Conservation (phyloP, 768 basidiomycete species). For the Chiua virens region DNA sequence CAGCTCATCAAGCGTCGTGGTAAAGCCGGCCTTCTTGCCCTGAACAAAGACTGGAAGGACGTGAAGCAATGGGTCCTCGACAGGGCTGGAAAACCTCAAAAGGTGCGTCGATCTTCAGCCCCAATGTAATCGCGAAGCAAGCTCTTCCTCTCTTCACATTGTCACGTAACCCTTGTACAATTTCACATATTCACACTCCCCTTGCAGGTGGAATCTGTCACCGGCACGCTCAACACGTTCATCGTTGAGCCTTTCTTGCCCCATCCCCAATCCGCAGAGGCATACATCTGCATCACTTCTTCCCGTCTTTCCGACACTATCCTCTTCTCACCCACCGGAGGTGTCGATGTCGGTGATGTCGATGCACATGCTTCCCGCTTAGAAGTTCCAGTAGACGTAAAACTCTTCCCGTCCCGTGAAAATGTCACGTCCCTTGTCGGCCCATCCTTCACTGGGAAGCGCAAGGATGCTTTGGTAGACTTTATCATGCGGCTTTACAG, state of each 20-base stretch:
- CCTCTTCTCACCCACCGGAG: conserved; percentile 98
- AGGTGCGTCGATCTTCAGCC: conserved; percentile 39
- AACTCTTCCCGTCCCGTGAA: conserved; percentile 79
- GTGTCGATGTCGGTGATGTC: conserved; percentile 98
- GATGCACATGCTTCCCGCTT: conserved; percentile 95
- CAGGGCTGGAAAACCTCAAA: conserved; percentile 89
- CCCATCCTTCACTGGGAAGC: conserved; percentile 73
- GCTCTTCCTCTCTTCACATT: conserved; percentile 6
- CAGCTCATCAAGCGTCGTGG: conserved; percentile 99
- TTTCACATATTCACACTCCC: conserved; percentile 15
- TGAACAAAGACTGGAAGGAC: conserved; percentile 92
- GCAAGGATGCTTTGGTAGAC: conserved; percentile 91
- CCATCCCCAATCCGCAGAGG: conserved; percentile 90
- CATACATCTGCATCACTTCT: conserved; percentile 98
- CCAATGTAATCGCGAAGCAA: conserved; percentile 14
- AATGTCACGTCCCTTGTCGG: conserved; percentile 76
- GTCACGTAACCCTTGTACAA: conserved; percentile 24
- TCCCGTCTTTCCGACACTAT: conserved; percentile 92
- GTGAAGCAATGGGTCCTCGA: conserved; percentile 85
- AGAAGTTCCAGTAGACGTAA: conserved; percentile 65
- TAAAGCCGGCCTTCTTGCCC: conserved; percentile 91
- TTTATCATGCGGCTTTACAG: conserved; percentile 94
- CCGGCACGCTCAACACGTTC: conserved; percentile 96
- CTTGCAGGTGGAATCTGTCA: conserved; percentile 82
- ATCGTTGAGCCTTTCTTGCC: conserved; percentile 99